A percentile compares a stretch with the other conserved stretches of the same genome.
Conservation (phyloP, 345 rosid genomes). For the Acer campestre region DNA sequence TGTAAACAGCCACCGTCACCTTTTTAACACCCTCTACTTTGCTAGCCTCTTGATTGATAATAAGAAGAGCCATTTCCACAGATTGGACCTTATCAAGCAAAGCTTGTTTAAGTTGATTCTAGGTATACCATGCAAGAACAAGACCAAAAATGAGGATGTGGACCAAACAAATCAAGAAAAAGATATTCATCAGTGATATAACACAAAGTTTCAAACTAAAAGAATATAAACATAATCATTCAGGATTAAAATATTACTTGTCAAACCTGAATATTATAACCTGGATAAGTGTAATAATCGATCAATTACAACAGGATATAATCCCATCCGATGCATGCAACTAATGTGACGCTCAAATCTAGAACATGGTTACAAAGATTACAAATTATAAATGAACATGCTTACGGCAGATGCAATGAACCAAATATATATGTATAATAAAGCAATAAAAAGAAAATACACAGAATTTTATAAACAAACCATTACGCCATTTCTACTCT, state of each 20-base stretch:
- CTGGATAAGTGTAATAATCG: neutral
- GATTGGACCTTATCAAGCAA: slow-evolving; percentile 46
- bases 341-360: neutral
- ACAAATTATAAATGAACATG: neutral
- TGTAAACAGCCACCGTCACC: slow-evolving; percentile 50
- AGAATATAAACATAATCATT: neutral
- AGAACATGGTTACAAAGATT: neutral
- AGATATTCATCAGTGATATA: neutral
- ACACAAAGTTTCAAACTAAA: neutral
- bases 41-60: slow-evolving; percentile 62
- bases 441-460: neutral
- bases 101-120: slow-evolving; percentile 64
- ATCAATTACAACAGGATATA: neutral
- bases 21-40: slow-evolving; percentile 58
- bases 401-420: slow-evolving; percentile 1
- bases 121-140: slow-evolving; percentile 43
- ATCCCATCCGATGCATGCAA: neutral
- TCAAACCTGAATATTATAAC: neutral
- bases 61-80: slow-evolving; percentile 74
- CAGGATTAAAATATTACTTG: neutral
- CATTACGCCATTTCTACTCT: slow-evolving; percentile 57
- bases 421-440: neutral
- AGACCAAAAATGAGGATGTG: slow-evolving; percentile 23
- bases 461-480: slow-evolving; percentile 56
- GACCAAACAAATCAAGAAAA: slow-evolving; percentile 17